Evolutionary conservation across 2,329 filamentous ascomycete genomes (phyloP).

Genomic region (Ceratocystis alfenasii): DNA sequence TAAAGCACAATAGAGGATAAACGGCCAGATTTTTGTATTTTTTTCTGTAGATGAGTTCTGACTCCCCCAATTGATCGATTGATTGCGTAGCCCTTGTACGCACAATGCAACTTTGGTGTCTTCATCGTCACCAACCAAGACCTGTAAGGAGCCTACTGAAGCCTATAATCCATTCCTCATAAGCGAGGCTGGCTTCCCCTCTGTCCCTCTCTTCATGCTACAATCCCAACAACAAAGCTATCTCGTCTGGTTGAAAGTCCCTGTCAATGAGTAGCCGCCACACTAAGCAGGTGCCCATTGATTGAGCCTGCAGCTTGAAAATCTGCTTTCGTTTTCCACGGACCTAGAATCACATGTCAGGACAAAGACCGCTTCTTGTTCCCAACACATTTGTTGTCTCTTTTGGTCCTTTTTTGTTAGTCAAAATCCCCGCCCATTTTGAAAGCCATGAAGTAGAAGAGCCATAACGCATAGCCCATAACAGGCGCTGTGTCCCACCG

Average conservation of each 20-base stretch:
- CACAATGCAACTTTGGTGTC: no score
- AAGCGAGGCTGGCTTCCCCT: background rate
- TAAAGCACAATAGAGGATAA: background rate
- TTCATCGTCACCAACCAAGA: no score
- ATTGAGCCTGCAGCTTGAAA: background rate
- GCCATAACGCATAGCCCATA: background rate
- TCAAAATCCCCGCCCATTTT: background rate
- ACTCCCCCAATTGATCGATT: no score
- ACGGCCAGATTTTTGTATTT: background rate
- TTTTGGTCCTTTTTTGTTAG: background rate
- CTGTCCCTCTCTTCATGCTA: no score
- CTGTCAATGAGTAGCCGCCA: background rate
- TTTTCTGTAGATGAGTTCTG: background rate
- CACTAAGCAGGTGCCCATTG: background rate
- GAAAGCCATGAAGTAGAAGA: background rate
- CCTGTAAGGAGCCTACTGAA: no score
- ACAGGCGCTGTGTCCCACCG: background rate
- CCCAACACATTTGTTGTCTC: background rate
- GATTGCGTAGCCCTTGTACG: no score
- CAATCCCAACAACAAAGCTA: background rate
- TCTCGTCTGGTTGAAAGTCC: background rate
- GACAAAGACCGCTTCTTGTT: background rate
- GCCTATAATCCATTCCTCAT: no score
- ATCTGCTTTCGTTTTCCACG: background rate
- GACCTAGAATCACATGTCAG: constrained; percentile 5